Conservation (phyloP, 208 protist genomes). For the Crithidia bombi region DNA sequence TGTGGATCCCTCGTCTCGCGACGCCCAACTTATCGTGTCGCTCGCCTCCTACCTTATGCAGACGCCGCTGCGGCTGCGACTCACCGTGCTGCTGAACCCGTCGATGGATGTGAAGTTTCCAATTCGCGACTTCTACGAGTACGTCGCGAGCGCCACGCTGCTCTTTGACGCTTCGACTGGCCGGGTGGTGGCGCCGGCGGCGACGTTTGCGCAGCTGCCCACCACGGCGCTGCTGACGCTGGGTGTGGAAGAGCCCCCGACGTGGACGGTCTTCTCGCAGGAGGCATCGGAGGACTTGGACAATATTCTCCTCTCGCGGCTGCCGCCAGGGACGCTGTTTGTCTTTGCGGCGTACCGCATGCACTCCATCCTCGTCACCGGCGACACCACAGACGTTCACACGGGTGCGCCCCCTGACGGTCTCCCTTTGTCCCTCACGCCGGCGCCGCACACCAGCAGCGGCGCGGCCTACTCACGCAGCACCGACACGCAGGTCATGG, state of each 20-base stretch:
- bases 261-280: conserved; percentile 87
- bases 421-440: conserved; percentile 80
- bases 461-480: background rate
- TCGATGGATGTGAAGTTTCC: conserved; percentile 59
- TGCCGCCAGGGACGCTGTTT: conserved; percentile 36
- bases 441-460: conserved; percentile 7
- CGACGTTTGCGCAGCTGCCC: conserved; percentile 64
- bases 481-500: conserved; percentile 97
- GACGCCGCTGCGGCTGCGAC: conserved; percentile 43
- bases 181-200: conserved; percentile 52
- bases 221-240: conserved; percentile 68
- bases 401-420: conserved; percentile 47
- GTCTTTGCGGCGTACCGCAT: conserved; percentile 88
- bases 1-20: conserved; percentile 88
- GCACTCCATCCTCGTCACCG: conserved; percentile 91
- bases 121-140: conserved; percentile 93
- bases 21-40: conserved; percentile 84
- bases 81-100: conserved; percentile 85
- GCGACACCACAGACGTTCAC: conserved; percentile 43
- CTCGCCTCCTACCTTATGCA: conserved; percentile 68
- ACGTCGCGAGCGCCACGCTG: conserved; percentile 65
- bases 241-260: conserved; percentile 88
- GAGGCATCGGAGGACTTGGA: conserved; percentile 93
- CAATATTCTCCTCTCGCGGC: conserved; percentile 93
- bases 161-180: conserved; percentile 75